These are phyloP conservation scores for Haematococcus lacustris DNA, from an alignment of 139 green algal species.

Conservation along the genomic window DNA sequence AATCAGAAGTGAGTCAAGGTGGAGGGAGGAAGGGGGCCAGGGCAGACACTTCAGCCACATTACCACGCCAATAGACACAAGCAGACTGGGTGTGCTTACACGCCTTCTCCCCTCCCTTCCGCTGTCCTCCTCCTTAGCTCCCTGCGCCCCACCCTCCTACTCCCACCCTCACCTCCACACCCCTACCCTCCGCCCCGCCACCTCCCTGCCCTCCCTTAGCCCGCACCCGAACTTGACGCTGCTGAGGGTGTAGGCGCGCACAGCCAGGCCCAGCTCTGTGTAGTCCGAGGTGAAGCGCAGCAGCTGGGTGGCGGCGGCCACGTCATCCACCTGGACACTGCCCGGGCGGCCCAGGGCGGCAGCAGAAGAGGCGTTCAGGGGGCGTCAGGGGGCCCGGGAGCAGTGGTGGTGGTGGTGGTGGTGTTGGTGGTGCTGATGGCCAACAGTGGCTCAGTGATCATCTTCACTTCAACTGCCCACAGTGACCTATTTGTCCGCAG, in stretches of 20 bases:
- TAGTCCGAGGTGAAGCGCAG: constrained; percentile 17
- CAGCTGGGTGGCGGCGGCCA: constrained; percentile 9
- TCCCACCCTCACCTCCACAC: background rate
- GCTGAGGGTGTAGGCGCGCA: constrained; percentile 15
- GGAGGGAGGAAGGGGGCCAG: too few species aligned
- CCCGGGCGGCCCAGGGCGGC: background rate
- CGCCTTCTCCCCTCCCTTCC: background rate
- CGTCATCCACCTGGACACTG: constrained; percentile 9
- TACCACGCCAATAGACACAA: background rate
- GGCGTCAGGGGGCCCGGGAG: background rate
- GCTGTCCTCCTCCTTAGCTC: background rate
- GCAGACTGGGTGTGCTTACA: background rate
- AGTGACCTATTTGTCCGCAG: background rate
- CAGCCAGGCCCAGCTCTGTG: constrained; percentile 14
- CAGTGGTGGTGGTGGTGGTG: background rate
- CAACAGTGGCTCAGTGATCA: background rate
- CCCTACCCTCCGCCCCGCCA: background rate
- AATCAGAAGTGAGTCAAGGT: too few species aligned
- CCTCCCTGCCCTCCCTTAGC: background rate
- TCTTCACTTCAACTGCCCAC: background rate
- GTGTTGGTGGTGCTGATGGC: too few species aligned
- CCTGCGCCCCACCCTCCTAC: background rate
- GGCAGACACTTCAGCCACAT: background rate
- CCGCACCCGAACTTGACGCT: constrained; percentile 2
- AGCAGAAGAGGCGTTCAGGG: background rate